Conservation (phyloP, 2,329 filamentous ascomycete genomes). For the Phyllosticta citriasiana region DNA sequence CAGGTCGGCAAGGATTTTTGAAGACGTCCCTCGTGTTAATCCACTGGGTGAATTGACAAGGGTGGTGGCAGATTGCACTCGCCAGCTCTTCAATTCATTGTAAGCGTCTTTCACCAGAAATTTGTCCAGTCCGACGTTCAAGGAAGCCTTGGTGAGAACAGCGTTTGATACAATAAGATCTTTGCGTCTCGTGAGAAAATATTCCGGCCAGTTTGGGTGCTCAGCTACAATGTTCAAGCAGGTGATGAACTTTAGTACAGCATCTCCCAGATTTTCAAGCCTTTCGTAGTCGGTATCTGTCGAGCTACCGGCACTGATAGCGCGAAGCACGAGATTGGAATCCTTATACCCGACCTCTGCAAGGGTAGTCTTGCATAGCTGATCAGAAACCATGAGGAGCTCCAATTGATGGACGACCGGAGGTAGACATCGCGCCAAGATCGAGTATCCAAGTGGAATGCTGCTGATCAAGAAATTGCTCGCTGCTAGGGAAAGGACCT, state of each 20-base stretch:
- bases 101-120: constrained; percentile 64
- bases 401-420: constrained; percentile 63
- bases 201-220: constrained; percentile 62
- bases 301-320: constrained; percentile 59
- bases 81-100: constrained; percentile 60
- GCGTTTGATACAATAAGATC: constrained; percentile 64
- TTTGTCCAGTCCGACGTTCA: constrained; percentile 54
- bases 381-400: constrained; percentile 50
- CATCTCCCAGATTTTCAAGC: constrained; percentile 80
- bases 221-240: constrained; percentile 54
- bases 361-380: constrained; percentile 49
- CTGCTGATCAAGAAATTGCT: constrained; percentile 38
- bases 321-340: constrained; percentile 50
- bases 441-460: constrained; percentile 36
- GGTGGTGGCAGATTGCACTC: constrained; percentile 17
- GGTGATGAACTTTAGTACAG: constrained; percentile 65
- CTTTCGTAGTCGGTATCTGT: constrained; percentile 65
- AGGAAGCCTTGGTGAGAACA: constrained; percentile 56
- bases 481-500: constrained; percentile 38
- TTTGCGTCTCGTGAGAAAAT: constrained; percentile 59
- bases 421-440: constrained; percentile 55
- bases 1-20: constrained; percentile 78
- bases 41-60: not conserved
- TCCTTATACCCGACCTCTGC: constrained; percentile 43
- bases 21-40: constrained; percentile 34